Evolutionary conservation across 352 stramenopile species (phyloP).

Genomic region (Stramenopiles sp.): DNA sequence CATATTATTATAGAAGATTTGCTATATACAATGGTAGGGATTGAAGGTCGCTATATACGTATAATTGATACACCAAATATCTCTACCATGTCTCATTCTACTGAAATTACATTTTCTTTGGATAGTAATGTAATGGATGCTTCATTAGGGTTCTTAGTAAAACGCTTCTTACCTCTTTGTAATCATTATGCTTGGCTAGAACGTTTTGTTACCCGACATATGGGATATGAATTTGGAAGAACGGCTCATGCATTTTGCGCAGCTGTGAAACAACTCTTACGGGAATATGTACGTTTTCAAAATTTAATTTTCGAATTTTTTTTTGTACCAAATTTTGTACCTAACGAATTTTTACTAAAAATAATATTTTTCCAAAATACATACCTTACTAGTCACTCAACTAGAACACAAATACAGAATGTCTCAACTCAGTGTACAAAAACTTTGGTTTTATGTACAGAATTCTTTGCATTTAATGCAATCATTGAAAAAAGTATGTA

Average conservation of each 20-base stretch:
- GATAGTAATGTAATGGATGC: not conserved
- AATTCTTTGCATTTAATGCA: not conserved
- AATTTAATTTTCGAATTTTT: no score
- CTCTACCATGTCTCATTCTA: conserved; percentile 1
- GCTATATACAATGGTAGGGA: not conserved
- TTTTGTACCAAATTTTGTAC: no score
- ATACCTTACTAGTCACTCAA: conserved; percentile 3
- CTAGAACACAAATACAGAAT: conserved; percentile 6
- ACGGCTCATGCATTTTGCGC: not conserved
- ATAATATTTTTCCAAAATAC: no score
- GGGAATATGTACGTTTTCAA: no score
- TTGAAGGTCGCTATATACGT: not conserved
- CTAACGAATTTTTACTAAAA: no score
- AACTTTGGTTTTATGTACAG: conserved; percentile 7
- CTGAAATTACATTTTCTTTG: not conserved
- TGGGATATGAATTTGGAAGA: not conserved
- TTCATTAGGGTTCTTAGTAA: not conserved
- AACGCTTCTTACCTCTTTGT: conserved; percentile 1
- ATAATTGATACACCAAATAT: not conserved
- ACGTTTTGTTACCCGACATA: conserved; percentile 4
- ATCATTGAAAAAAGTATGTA: conserved; percentile 4
- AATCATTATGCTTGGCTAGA: not conserved
- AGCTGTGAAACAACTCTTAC: not conserved
- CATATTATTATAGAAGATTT: conserved; percentile 5
- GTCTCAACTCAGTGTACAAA: conserved; percentile 1